A percentile compares a stretch with the other conserved stretches of the same genome.
phyloP scores from a whole-genome alignment of 2,329 filamentous ascomycete genomes.

The Didymella arachidicola region DNA sequence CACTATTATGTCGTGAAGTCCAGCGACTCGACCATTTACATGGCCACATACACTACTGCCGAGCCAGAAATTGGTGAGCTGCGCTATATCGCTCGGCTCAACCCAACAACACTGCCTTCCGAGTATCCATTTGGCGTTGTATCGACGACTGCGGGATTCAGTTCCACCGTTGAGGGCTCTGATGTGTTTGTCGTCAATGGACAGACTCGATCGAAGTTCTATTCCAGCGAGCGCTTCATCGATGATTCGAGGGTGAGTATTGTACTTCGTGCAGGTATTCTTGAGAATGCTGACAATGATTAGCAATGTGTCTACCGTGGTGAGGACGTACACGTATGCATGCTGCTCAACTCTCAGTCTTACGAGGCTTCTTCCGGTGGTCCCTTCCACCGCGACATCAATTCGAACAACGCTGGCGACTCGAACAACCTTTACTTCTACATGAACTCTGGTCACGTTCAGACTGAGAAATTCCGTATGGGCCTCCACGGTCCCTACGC shows the following conservation, averaged over 20 bases:
- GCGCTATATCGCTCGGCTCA: slow-evolving; percentile 69
- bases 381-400: slow-evolving; percentile 69
- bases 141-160: slow-evolving; percentile 62
- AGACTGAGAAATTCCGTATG: slow-evolving; percentile 67
- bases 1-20: slow-evolving; percentile 70
- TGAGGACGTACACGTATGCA: slow-evolving; percentile 65
- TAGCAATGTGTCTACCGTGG: slow-evolving; percentile 67
- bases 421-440: slow-evolving; percentile 70
- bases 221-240: slow-evolving; percentile 73
- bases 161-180: slow-evolving; percentile 63
- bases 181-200: slow-evolving; percentile 64
- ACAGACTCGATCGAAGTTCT: slow-evolving; percentile 74
- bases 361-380: slow-evolving; percentile 71
- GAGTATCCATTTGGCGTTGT: slow-evolving; percentile 53
- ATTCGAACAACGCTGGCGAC: slow-evolving; percentile 68
- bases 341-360: slow-evolving; percentile 62
- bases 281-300: slow-evolving; percentile 41
- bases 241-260: slow-evolving; percentile 58
- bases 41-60: slow-evolving; percentile 66
- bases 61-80: slow-evolving; percentile 59
- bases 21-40: slow-evolving; percentile 65
- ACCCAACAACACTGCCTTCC: slow-evolving; percentile 51
- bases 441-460: slow-evolving; percentile 69
- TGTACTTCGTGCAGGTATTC: not conserved
- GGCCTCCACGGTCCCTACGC: slow-evolving; percentile 73